Percentiles rank a stretch among this genome's conserved stretches.
phyloP scores from a whole-genome alignment of 345 rosid genomes.

The Mercurialis annua region DNA sequence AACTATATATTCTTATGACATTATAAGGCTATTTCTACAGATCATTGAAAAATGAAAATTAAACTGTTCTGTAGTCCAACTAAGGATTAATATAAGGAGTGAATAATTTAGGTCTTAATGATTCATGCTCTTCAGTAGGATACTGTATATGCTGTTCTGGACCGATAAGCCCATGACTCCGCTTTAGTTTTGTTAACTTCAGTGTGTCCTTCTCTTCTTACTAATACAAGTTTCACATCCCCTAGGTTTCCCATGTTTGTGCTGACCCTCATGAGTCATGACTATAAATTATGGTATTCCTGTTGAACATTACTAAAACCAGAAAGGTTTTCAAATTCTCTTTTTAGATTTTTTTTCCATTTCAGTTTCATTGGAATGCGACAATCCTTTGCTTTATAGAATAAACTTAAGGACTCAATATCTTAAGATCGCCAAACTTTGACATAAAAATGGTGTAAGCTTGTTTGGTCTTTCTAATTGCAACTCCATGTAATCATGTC shows the following conservation, averaged over 20 bases:
- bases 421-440: background rate
- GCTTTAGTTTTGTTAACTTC: background rate
- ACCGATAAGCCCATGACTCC: background rate
- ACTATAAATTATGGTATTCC: background rate
- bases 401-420: background rate
- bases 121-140: background rate
- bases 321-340: background rate
- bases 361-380: background rate
- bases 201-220: background rate
- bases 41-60: background rate
- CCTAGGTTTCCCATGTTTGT: background rate
- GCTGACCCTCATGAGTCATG: background rate
- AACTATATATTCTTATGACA: background rate
- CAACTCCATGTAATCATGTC: background rate
- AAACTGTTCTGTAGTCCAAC: background rate
- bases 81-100: background rate
- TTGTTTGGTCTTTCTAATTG: background rate
- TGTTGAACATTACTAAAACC: background rate
- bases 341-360: background rate
- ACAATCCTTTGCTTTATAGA: background rate
- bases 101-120: background rate
- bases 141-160: conserved; percentile 1
- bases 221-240: background rate
- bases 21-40: background rate
- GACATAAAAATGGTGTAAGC: background rate